phyloP scores from a whole-genome alignment of 768 basidiomycete genomes.

The Psilocybe subaeruginosa region DNA sequence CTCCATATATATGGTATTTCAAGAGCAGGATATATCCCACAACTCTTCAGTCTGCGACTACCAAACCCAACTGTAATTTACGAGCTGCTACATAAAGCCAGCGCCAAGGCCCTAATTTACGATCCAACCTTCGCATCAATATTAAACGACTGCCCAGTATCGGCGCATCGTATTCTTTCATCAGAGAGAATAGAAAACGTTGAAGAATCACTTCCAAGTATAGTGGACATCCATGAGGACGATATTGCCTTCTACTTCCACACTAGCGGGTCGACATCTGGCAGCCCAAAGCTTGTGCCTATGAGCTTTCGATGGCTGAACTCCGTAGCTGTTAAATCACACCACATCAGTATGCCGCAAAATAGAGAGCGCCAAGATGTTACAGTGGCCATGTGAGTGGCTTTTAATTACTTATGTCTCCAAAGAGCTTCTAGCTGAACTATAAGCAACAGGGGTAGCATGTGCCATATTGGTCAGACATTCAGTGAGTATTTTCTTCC shows the following conservation, averaged over 20 bases:
- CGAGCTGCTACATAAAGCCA: slow-evolving; percentile 66
- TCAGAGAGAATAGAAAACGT: slow-evolving; percentile 39
- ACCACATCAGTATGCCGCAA: slow-evolving; percentile 50
- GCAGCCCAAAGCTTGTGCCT: slow-evolving; percentile 78
- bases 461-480: slow-evolving; percentile 81
- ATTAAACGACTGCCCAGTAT: slow-evolving; percentile 49
- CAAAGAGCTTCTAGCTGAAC: slow-evolving; percentile 34
- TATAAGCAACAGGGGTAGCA: slow-evolving; percentile 64
- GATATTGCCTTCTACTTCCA: slow-evolving; percentile 74
- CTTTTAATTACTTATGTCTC: slow-evolving; percentile 17
- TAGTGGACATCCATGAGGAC: slow-evolving; percentile 36
- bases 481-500: slow-evolving; percentile 57
- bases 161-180: slow-evolving; percentile 47
- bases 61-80: slow-evolving; percentile 73
- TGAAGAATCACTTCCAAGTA: slow-evolving; percentile 43
- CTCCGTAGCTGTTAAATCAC: slow-evolving; percentile 63
- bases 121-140: slow-evolving; percentile 57
- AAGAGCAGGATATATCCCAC: slow-evolving; percentile 77
- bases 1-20: slow-evolving; percentile 77
- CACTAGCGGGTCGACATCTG: slow-evolving; percentile 84
- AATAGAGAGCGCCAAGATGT: slow-evolving; percentile 64
- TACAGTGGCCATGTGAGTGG: slow-evolving; percentile 70
- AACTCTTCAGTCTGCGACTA: slow-evolving; percentile 77
- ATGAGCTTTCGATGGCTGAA: slow-evolving; percentile 71
- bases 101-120: slow-evolving; percentile 66